Evolutionary conservation across 371 early-diverging fungal genomes (phyloP).

Genomic region (Lichtheimia ornata): DNA sequence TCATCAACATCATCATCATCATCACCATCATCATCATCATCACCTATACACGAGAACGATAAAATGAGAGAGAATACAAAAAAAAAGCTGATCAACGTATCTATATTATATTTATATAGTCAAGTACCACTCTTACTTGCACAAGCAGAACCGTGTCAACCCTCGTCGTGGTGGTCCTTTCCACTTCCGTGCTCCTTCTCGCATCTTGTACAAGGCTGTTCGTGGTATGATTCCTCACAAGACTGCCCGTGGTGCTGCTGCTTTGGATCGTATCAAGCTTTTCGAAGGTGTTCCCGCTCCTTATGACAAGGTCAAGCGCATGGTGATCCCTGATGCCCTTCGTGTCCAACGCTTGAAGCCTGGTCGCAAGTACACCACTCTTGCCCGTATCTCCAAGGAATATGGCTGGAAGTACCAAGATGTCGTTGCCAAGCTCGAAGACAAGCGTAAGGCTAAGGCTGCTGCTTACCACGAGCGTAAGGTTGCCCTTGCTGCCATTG

Average conservation of each 20-base stretch:
- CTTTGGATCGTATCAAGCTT: slow-evolving; percentile 95
- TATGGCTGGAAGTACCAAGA: slow-evolving; percentile 99
- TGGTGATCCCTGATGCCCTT: slow-evolving; percentile 96
- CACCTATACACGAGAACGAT: too few relatives aligned
- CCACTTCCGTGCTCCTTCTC: slow-evolving; percentile 99
- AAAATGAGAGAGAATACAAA: too few relatives aligned
- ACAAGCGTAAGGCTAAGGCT: slow-evolving; percentile 94
- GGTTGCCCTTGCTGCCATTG: slow-evolving; percentile 40
- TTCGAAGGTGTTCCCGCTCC: slow-evolving; percentile 99
- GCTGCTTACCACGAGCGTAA: slow-evolving; percentile 91
- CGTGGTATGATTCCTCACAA: slow-evolving; percentile 99
- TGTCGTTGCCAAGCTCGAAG: slow-evolving; percentile 92
- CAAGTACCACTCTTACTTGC: slow-evolving; percentile 95
- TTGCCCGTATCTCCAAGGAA: slow-evolving; percentile 92
- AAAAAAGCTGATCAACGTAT: not conserved
- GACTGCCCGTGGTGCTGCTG: slow-evolving; percentile 96
- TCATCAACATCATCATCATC: not conserved
- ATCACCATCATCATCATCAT: too few relatives aligned
- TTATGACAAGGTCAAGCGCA: slow-evolving; percentile 93
- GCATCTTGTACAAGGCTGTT: slow-evolving; percentile 96
- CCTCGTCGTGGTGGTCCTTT: slow-evolving; percentile 94
- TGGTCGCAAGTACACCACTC: slow-evolving; percentile 93
- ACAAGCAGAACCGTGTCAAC: slow-evolving; percentile 99
- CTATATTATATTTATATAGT: slow-evolving; percentile 44
- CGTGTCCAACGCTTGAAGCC: slow-evolving; percentile 95